These are phyloP conservation scores for Colletotrichum tabaci DNA, from an alignment of 2,329 filamentous ascomycete genomes.

Conservation along the genomic window DNA sequence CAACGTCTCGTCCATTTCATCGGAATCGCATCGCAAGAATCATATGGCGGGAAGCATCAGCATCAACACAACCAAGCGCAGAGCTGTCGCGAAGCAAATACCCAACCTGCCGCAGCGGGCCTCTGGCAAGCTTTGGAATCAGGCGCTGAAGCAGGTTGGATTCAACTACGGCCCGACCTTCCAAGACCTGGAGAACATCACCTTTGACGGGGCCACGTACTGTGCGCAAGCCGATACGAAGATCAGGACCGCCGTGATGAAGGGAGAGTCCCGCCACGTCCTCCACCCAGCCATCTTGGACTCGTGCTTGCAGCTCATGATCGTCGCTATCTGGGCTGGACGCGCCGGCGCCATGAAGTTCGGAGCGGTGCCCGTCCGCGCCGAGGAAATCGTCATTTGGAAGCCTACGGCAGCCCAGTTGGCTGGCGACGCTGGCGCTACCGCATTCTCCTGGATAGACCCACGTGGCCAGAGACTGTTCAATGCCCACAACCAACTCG, in stretches of 20 bases:
- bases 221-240: slow-evolving; percentile 42
- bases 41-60: slow-evolving; percentile 49
- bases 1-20: slow-evolving; percentile 48
- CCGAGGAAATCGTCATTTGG: slow-evolving; percentile 49
- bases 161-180: slow-evolving; percentile 58
- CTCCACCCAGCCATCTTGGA: slow-evolving; percentile 60
- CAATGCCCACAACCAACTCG: slow-evolving; percentile 45
- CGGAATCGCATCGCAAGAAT: slow-evolving; percentile 41
- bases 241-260: slow-evolving; percentile 37
- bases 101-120: slow-evolving; percentile 44
- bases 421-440: slow-evolving; percentile 31
- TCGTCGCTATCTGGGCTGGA: slow-evolving; percentile 50
- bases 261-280: slow-evolving; percentile 55
- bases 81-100: too few relatives aligned
- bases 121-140: slow-evolving; percentile 46
- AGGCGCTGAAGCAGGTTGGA: slow-evolving; percentile 53
- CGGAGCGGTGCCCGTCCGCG: slow-evolving; percentile 50
- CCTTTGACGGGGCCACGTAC: slow-evolving; percentile 45
- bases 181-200: slow-evolving; percentile 51
- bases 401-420: slow-evolving; percentile 40
- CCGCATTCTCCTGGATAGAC: slow-evolving; percentile 43
- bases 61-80: slow-evolving; percentile 36
- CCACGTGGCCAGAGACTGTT: slow-evolving; percentile 45
- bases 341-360: slow-evolving; percentile 48
- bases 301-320: slow-evolving; percentile 52